Conservation (phyloP, 495 filamentous ascomycete species). For the Rhizodiscina lignyota region DNA sequence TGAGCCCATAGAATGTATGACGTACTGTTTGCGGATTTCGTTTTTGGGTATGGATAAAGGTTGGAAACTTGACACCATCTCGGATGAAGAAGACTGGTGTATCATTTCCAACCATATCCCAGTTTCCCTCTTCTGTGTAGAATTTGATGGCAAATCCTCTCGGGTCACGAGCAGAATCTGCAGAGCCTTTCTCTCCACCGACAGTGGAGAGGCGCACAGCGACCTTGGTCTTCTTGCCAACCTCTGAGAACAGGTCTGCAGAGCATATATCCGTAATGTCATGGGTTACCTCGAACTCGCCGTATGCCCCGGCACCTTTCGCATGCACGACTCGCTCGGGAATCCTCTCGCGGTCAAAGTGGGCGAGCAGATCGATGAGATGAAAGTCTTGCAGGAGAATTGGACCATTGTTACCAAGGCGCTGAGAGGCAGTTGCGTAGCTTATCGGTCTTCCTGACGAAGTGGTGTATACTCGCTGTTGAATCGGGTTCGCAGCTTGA, state of each 20-base stretch:
- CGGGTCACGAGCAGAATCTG: constrained; percentile 53
- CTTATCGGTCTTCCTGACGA: not conserved
- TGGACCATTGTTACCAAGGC: constrained; percentile 3
- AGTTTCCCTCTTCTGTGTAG: constrained; percentile 1
- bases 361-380: constrained; percentile 8
- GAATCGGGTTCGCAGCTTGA: too few relatives aligned
- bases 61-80: constrained; percentile 63
- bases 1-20: too few relatives aligned
- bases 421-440: constrained; percentile 1
- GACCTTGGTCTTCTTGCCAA: constrained; percentile 51
- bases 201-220: constrained; percentile 58
- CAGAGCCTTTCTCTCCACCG: constrained; percentile 48
- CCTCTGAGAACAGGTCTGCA: constrained; percentile 31
- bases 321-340: not conserved
- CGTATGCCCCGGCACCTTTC: not conserved
- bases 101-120: constrained; percentile 45
- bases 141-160: constrained; percentile 52
- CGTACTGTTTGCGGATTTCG: constrained; percentile 57
- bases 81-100: constrained; percentile 68
- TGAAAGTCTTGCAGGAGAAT: constrained; percentile 4
- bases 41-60: constrained; percentile 68
- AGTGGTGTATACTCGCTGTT: constrained; percentile 1
- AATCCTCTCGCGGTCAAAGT: too few relatives aligned
- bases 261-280: not conserved
- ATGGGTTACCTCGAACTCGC: not conserved